Conservation (phyloP, 352 stramenopile genomes). For the Phytopythium boreale region DNA sequence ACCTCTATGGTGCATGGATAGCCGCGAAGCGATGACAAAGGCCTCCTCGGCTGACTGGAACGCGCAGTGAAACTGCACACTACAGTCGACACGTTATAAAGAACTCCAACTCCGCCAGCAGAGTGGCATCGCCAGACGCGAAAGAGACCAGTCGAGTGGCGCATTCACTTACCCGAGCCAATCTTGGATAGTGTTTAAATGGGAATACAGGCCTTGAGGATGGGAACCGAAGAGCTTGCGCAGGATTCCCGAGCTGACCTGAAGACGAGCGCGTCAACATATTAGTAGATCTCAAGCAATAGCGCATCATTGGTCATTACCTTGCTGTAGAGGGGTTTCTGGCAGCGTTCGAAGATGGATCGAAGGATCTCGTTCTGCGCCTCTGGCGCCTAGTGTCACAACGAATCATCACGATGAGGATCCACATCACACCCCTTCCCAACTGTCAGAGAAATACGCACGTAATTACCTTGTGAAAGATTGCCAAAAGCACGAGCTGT, state of each 20-base stretch:
- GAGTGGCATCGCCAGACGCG: neutral
- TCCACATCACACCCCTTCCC: neutral
- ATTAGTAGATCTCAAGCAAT: neutral
- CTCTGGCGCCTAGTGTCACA: constrained; percentile 38
- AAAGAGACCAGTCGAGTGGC: neutral
- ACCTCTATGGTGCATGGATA: constrained; percentile 48
- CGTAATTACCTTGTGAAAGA: constrained; percentile 35
- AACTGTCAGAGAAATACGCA: constrained; percentile 3
- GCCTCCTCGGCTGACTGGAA: constrained; percentile 34
- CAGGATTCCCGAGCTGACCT: constrained; percentile 13
- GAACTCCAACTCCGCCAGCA: neutral
- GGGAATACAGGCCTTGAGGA: constrained; percentile 25
- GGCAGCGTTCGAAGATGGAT: constrained; percentile 28
- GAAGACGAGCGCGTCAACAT: neutral
- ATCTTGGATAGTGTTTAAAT: constrained; percentile 61
- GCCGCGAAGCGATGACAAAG: constrained; percentile 45
- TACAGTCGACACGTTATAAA: constrained; percentile 5
- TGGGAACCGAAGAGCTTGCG: constrained; percentile 49
- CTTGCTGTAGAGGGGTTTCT: constrained; percentile 26
- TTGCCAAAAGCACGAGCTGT: constrained; percentile 25
- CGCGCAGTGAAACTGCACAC: constrained; percentile 43
- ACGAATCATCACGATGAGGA: neutral
- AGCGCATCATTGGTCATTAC: constrained; percentile 9
- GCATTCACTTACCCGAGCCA: constrained; percentile 47
- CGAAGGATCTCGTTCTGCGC: constrained; percentile 45